Evolutionary conservation across 2,329 filamentous ascomycete genomes (phyloP).

Genomic region (Diaporthe aspalathi): DNA sequence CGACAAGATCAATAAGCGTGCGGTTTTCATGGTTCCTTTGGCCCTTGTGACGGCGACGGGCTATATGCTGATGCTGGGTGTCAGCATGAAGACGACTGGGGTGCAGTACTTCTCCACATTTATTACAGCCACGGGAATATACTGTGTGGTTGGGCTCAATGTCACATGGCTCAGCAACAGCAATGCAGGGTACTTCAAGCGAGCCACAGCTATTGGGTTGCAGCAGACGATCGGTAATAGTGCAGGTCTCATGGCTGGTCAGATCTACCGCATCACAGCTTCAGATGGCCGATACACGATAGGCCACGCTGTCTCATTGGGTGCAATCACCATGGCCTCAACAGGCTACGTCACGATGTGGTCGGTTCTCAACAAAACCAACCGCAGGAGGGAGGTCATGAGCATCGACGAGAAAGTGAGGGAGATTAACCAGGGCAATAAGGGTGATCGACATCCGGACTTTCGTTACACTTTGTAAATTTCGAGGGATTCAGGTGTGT

Average conservation of each 20-base stretch:
- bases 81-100: slow-evolving; percentile 57
- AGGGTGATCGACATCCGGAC: slow-evolving; percentile 2
- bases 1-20: slow-evolving; percentile 53
- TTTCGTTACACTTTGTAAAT: background rate
- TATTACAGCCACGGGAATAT: slow-evolving; percentile 59
- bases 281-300: slow-evolving; percentile 45
- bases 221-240: slow-evolving; percentile 59
- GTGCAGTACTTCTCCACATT: slow-evolving; percentile 63
- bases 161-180: slow-evolving; percentile 60
- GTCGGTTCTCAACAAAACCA: background rate
- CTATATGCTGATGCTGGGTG: slow-evolving; percentile 58
- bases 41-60: slow-evolving; percentile 62
- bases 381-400: background rate
- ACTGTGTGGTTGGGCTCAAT: slow-evolving; percentile 60
- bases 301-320: slow-evolving; percentile 47
- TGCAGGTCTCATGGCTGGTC: slow-evolving; percentile 56
- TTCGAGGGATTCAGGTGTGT: background rate
- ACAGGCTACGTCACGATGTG: background rate
- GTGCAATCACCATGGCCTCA: slow-evolving; percentile 43
- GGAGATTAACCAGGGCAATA: background rate
- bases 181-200: slow-evolving; percentile 57
- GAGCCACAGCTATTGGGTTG: slow-evolving; percentile 59
- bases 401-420: background rate
- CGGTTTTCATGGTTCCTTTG: slow-evolving; percentile 65
- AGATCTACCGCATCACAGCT: slow-evolving; percentile 50